Percentiles rank a stretch among this genome's conserved stretches.
Evolutionary conservation across 2,329 filamentous ascomycete genomes (phyloP).

Genomic region (Neospermospora avenae): DNA sequence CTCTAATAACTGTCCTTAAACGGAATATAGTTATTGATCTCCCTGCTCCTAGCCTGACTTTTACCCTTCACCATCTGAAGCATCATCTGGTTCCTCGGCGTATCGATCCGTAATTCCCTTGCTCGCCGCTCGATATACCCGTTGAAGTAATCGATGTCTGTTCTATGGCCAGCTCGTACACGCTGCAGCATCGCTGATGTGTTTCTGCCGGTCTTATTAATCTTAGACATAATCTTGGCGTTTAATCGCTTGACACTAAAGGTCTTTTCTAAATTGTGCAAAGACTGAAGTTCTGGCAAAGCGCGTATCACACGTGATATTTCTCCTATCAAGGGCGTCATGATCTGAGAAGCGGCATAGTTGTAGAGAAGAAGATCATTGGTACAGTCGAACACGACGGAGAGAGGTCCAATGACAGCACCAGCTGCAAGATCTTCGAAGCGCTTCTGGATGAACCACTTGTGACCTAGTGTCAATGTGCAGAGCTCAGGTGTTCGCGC

Average conservation of each 20-base stretch:
- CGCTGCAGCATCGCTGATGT: constrained; percentile 60
- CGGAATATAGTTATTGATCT: constrained; percentile 32
- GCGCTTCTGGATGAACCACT: constrained; percentile 67
- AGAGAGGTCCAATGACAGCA: constrained; percentile 76
- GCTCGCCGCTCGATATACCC: constrained; percentile 80
- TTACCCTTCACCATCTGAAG: constrained; percentile 72
- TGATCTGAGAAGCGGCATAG: constrained; percentile 59
- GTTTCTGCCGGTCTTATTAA: constrained; percentile 51
- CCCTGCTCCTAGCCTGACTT: constrained; percentile 35
- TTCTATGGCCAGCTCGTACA: constrained; percentile 56
- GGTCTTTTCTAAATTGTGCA: constrained; percentile 52
- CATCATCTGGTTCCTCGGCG: constrained; percentile 70
- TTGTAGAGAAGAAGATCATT: constrained; percentile 72
- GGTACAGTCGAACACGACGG: constrained; percentile 70
- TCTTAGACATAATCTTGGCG: constrained; percentile 53
- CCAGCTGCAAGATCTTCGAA: constrained; percentile 76
- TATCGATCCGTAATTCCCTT: constrained; percentile 67
- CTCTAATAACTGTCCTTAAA: constrained; percentile 11
- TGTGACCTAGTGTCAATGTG: constrained; percentile 54
- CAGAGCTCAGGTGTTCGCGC: constrained; percentile 59
- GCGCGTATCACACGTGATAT: constrained; percentile 66
- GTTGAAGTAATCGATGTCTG: constrained; percentile 82
- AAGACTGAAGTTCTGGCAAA: constrained; percentile 67
- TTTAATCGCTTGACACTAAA: constrained; percentile 61
- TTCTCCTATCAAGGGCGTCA: constrained; percentile 71